Conservation (phyloP, 1,139 yeast species). For the Yamadazyma triangularis region DNA sequence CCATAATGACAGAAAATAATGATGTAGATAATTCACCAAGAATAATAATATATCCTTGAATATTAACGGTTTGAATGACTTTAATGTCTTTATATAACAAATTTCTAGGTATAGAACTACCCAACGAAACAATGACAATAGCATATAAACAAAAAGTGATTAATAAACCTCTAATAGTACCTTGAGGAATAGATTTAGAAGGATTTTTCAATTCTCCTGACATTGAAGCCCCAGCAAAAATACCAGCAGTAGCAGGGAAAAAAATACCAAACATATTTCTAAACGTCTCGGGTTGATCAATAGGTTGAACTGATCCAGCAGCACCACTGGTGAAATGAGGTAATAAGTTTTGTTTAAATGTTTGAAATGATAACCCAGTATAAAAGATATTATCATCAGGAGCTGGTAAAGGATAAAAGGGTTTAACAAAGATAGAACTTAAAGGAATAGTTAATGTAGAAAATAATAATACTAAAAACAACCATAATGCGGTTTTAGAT, state of each 20-base stretch:
- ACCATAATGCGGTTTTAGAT: slow-evolving; percentile 73
- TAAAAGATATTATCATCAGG: slow-evolving; percentile 27
- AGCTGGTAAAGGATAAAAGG: slow-evolving; percentile 34
- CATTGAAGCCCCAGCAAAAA: slow-evolving; percentile 98
- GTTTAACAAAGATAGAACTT: slow-evolving; percentile 61
- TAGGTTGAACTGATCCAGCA: slow-evolving; percentile 66
- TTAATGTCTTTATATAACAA: slow-evolving; percentile 74
- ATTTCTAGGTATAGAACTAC: slow-evolving; percentile 73
- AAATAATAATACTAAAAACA: slow-evolving; percentile 63
- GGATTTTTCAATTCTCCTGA: slow-evolving; percentile 91
- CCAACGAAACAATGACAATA: slow-evolving; percentile 73
- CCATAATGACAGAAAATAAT: slow-evolving; percentile 87
- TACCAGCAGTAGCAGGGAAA: slow-evolving; percentile 98
- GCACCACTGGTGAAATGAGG: slow-evolving; percentile 88
- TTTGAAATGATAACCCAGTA: slow-evolving; percentile 69
- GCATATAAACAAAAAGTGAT: slow-evolving; percentile 73
- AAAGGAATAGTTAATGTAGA: slow-evolving; percentile 83
- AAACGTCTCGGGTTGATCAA: slow-evolving; percentile 63
- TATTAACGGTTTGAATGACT: slow-evolving; percentile 74
- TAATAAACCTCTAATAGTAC: slow-evolving; percentile 77
- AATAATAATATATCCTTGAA: slow-evolving; percentile 67
- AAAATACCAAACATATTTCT: slow-evolving; percentile 87
- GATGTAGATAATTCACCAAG: slow-evolving; percentile 89
- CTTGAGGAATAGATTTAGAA: slow-evolving; percentile 82
- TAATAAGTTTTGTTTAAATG: slow-evolving; percentile 58